A percentile compares a stretch with the other conserved stretches of the same genome.
Evolutionary conservation across 192 early-diverging fungal genomes (phyloP).

Genomic region (Funneliformis geosporum): DNA sequence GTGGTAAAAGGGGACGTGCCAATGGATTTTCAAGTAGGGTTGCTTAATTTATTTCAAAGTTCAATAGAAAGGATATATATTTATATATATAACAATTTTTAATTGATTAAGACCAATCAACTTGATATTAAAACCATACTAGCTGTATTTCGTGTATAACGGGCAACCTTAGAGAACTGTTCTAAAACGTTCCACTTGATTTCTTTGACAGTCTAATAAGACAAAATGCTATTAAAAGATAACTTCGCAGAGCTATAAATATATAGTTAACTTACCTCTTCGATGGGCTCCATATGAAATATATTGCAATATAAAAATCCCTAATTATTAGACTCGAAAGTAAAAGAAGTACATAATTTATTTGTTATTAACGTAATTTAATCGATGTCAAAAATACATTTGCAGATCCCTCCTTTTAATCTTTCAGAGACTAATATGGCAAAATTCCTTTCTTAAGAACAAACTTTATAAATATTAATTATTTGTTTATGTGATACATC

Average conservation of each 20-base stretch:
- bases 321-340: no score
- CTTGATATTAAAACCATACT: constrained; percentile 27
- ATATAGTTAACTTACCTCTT: background rate
- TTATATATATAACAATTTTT: background rate
- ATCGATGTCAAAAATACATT: no score
- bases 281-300: background rate
- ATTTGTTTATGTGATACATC: no score
- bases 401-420: no score
- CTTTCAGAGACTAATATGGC: no score
- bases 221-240: background rate
- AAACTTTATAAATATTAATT: no score
- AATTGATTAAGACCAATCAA: background rate
- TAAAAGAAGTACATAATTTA: no score
- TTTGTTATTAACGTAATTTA: no score
- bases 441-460: no score
- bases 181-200: constrained; percentile 75
- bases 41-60: constrained; percentile 4
- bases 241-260: background rate
- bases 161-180: constrained; percentile 73
- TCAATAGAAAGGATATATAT: constrained; percentile 15
- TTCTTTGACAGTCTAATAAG: constrained; percentile 63
- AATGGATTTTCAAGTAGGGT: constrained; percentile 54
- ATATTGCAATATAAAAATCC: no score
- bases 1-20: constrained; percentile 54
- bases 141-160: constrained; percentile 68